Evolutionary conservation across 2,329 filamentous ascomycete genomes (phyloP), one percentile per base, ranked within the genome.

Genomic region (Meredithiella fracta): DNA sequence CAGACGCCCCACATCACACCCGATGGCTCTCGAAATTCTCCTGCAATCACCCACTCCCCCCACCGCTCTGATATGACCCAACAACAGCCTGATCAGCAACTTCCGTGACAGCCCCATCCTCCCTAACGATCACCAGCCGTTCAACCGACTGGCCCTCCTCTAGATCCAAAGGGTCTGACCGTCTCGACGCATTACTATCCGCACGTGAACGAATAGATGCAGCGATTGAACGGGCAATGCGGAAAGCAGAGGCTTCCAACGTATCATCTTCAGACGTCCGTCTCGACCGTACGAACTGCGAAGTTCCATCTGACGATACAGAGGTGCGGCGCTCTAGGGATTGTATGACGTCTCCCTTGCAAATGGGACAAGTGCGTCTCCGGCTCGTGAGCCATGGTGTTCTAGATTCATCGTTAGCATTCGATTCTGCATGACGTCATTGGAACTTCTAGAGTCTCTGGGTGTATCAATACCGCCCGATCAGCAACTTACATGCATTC

Each of bases 361-460:
- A 98, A 59, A 98, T 97, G 0, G 92, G 92, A 64, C 92, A 98
- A n/a, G 92, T 98, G 60, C 92, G 83, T 60, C 92, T 85, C 51
- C 91, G 83, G 15, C 90, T 97, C 0, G 91, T 96, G 54, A 98
- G 74, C 92, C 92, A 98, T 1, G 92, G 92, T 3, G 92, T 97
- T 65, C 89, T 95, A 29, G 51, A 47, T 11, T 22, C 60, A 64
- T 63, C 63, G 65, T 60, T 55, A 56, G 53, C 17, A 47, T 25
- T 54, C n/a, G 22, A 22, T 42, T 22, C 15, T 54, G 29, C 26
- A 17, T 26, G 23, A 14, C 9, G 34, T 25, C 50, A 22, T 50
- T 34, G n/a, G 54, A 55, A 42, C 37, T 9, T n/a, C 5, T 2
- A 11, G 5, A 34, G n/a, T n/a, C n/a, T n/a, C 11, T 34, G 11